Conservation (phyloP, 495 filamentous ascomycete species). For the Daldinia caldariorum region DNA sequence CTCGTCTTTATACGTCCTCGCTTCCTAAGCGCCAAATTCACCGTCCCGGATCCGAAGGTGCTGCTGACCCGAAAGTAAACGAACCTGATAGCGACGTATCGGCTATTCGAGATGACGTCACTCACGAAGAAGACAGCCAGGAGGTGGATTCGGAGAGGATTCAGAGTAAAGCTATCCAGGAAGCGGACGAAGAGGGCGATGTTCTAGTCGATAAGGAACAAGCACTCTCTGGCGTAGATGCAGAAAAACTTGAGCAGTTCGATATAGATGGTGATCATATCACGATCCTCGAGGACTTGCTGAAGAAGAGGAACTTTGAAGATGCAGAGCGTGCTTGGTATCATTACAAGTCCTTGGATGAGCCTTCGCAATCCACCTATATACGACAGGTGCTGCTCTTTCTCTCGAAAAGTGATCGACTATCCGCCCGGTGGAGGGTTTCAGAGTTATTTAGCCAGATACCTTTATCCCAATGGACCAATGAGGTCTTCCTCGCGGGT, state of each 20-base stretch:
- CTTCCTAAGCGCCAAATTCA: slow-evolving; percentile 17
- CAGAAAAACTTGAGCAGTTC: not conserved
- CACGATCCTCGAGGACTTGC: slow-evolving; percentile 22
- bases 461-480: slow-evolving; percentile 33
- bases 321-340: slow-evolving; percentile 38
- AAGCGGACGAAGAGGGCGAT: not conserved
- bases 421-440: slow-evolving; percentile 45
- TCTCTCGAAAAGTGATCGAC: slow-evolving; percentile 35
- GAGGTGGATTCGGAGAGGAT: not conserved
- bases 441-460: slow-evolving; percentile 44
- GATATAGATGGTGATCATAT: slow-evolving; percentile 4
- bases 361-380: slow-evolving; percentile 21
- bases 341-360: slow-evolving; percentile 36
- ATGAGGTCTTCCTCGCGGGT: slow-evolving; percentile 33
- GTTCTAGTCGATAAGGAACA: not conserved
- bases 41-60: not conserved
- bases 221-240: not conserved
- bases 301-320: slow-evolving; percentile 15
- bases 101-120: not conserved
- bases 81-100: not conserved
- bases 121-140: not conserved
- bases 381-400: slow-evolving; percentile 27
- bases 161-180: not conserved
- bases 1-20: slow-evolving; percentile 43
- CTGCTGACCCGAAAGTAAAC: slow-evolving; percentile 3